phyloP scores from a whole-genome alignment of 495 filamentous ascomycete species.

The Cudoniella acicularis region DNA sequence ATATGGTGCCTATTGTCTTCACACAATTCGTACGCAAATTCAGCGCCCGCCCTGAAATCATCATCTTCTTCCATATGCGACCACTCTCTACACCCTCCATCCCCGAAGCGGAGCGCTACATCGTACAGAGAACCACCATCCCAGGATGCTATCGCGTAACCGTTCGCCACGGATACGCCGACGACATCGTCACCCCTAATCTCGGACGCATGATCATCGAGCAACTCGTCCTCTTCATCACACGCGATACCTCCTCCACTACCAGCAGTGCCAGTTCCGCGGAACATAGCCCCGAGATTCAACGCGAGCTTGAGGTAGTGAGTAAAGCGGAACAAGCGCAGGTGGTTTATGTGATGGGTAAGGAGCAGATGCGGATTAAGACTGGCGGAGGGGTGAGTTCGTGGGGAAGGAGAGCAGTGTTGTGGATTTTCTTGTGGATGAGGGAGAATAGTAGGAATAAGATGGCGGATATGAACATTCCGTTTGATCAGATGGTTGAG shows the following conservation, averaged over 20 bases:
- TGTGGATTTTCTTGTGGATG: slow-evolving; percentile 62
- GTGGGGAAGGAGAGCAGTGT: slow-evolving; percentile 39
- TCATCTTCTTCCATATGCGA: slow-evolving; percentile 61
- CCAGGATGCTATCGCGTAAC: slow-evolving; percentile 62
- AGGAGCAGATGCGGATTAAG: slow-evolving; percentile 63
- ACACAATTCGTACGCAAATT: slow-evolving; percentile 64
- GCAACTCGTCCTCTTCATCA: slow-evolving; percentile 52
- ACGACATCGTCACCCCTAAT: slow-evolving; percentile 60
- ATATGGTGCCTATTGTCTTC: slow-evolving; percentile 53
- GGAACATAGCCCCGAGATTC: slow-evolving; percentile 33
- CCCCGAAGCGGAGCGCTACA: slow-evolving; percentile 36
- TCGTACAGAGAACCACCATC: slow-evolving; percentile 38
- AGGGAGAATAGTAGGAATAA: slow-evolving; percentile 65
- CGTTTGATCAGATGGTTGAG: slow-evolving; percentile 60
- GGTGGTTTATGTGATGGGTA: slow-evolving; percentile 67
- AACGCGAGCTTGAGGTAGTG: slow-evolving; percentile 44
- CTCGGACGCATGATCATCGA: slow-evolving; percentile 57
- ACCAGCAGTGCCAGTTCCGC: slow-evolving; percentile 14
- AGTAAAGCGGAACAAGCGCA: slow-evolving; percentile 57
- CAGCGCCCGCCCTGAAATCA: slow-evolving; percentile 50
- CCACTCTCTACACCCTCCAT: slow-evolving; percentile 52
- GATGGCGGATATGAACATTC: slow-evolving; percentile 56
- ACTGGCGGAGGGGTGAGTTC: slow-evolving; percentile 38
- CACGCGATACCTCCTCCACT: slow-evolving; percentile 29
- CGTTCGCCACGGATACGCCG: slow-evolving; percentile 66